Conservation (phyloP, 73 alveolate species). For the Tetrahymena borealis region DNA sequence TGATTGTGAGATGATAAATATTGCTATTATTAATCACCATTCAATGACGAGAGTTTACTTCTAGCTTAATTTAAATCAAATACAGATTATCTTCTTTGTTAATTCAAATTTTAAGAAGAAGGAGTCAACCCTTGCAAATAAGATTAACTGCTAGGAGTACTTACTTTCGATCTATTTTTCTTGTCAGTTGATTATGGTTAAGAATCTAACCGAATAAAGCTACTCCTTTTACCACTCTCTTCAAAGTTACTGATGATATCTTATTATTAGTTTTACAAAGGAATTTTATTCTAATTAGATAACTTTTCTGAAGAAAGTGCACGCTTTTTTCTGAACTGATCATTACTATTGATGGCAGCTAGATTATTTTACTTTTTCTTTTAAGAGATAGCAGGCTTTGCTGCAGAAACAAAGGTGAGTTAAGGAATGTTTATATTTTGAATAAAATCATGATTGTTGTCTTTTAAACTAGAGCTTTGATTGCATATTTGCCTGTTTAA, state of each 20-base stretch:
- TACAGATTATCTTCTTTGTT: neutral
- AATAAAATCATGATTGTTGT: neutral
- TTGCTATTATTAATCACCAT: neutral
- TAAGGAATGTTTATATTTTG: neutral
- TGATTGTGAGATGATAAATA: neutral
- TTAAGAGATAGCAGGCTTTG: neutral
- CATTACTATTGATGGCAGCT: neutral
- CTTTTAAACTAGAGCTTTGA: neutral
- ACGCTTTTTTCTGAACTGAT: neutral
- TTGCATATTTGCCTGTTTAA: neutral
- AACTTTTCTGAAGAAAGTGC: neutral
- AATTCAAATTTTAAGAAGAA: neutral
- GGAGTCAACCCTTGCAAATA: neutral
- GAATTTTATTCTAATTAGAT: neutral
- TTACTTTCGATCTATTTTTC: neutral
- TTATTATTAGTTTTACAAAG: neutral
- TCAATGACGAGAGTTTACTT: neutral
- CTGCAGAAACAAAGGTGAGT: neutral
- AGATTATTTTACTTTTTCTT: neutral
- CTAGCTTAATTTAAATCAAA: neutral
- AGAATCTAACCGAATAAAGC: neutral
- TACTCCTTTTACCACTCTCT: neutral
- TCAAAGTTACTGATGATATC: neutral
- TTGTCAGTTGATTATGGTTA: neutral
- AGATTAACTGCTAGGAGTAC: neutral